Evolutionary conservation across 2,329 filamentous ascomycete genomes (phyloP).

Genomic region (Raffaelea arxii): DNA sequence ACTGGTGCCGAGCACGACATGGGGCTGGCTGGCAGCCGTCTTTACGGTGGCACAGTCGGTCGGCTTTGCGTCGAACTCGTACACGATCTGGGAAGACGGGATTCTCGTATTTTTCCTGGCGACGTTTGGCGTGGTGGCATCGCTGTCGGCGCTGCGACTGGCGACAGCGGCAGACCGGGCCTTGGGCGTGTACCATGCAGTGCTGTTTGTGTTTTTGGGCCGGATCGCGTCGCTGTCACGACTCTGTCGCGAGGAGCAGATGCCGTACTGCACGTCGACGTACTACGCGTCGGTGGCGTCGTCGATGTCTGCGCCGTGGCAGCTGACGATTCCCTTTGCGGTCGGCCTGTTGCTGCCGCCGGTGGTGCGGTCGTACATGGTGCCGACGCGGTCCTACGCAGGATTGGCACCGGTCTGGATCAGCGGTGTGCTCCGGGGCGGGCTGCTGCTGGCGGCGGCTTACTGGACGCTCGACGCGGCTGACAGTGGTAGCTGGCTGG

Average conservation of each 20-base stretch:
- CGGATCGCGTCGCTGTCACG: slow-evolving; percentile 79
- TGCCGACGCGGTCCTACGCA: slow-evolving; percentile 76
- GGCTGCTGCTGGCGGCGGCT: slow-evolving; percentile 63
- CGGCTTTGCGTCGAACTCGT: slow-evolving; percentile 95
- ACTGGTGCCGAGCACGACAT: slow-evolving; percentile 63
- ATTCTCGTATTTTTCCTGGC: slow-evolving; percentile 86
- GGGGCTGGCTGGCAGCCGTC: slow-evolving; percentile 77
- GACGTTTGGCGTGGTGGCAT: slow-evolving; percentile 72
- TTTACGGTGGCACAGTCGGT: slow-evolving; percentile 83
- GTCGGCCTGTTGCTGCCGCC: slow-evolving; percentile 62
- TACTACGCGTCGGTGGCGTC: slow-evolving; percentile 90
- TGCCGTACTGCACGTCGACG: slow-evolving; percentile 90
- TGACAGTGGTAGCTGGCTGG: slow-evolving; percentile 75
- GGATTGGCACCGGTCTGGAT: slow-evolving; percentile 81
- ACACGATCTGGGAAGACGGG: slow-evolving; percentile 97
- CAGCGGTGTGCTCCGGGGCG: slow-evolving; percentile 65
- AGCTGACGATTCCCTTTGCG: slow-evolving; percentile 70
- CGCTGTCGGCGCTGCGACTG: slow-evolving; percentile 66
- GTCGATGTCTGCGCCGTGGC: slow-evolving; percentile 87
- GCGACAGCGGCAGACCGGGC: slow-evolving; percentile 57
- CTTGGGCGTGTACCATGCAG: slow-evolving; percentile 73
- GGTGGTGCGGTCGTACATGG: slow-evolving; percentile 70
- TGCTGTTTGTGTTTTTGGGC: slow-evolving; percentile 70
- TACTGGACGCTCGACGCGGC: slow-evolving; percentile 90
- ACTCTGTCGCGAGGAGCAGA: slow-evolving; percentile 94